These are phyloP conservation scores for Hippophae rhamnoides DNA, from an alignment of 306 rosid species.

Conservation along the genomic window DNA sequence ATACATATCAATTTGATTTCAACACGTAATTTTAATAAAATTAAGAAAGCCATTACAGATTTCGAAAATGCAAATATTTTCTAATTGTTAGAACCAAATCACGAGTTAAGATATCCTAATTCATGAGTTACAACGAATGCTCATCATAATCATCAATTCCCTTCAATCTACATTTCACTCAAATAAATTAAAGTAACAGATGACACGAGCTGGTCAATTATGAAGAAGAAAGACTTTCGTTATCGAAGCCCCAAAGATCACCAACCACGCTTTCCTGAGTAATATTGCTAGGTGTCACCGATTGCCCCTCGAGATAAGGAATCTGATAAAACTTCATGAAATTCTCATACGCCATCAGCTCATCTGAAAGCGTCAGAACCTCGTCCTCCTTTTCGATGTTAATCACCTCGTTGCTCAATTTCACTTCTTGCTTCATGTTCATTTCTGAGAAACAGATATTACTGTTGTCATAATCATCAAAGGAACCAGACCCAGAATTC, in stretches of 20 bases:
- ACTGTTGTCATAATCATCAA: slow-evolving; percentile 17
- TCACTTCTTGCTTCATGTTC: slow-evolving; percentile 16
- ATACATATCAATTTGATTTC: too few relatives aligned
- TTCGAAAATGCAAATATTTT: too few relatives aligned
- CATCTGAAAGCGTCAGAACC: slow-evolving; percentile 65
- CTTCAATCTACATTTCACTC: too few relatives aligned
- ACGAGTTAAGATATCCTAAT: too few relatives aligned
- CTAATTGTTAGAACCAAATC: too few relatives aligned
- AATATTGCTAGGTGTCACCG: slow-evolving; percentile 24
- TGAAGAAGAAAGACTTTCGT: slow-evolving; percentile 15
- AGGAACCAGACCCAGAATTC: slow-evolving; percentile 31
- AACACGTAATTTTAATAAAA: too few relatives aligned
- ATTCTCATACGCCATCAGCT: slow-evolving; percentile 72
- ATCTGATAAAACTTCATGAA: slow-evolving; percentile 78
- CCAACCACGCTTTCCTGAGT: slow-evolving; percentile 51
- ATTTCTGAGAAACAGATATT: slow-evolving; percentile 1
- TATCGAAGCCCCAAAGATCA: slow-evolving; percentile 77
- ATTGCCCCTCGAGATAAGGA: slow-evolving; percentile 73
- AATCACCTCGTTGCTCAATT: slow-evolving; percentile 1
- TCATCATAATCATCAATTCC: too few relatives aligned
- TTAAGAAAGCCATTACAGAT: too few relatives aligned
- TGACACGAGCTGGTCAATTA: not conserved
- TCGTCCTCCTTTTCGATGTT: slow-evolving; percentile 27
- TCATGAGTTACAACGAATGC: too few relatives aligned
- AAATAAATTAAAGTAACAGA: too few relatives aligned